These are phyloP conservation scores for Suillus sp. DNA, from an alignment of 768 basidiomycete species.

Conservation along the genomic window DNA sequence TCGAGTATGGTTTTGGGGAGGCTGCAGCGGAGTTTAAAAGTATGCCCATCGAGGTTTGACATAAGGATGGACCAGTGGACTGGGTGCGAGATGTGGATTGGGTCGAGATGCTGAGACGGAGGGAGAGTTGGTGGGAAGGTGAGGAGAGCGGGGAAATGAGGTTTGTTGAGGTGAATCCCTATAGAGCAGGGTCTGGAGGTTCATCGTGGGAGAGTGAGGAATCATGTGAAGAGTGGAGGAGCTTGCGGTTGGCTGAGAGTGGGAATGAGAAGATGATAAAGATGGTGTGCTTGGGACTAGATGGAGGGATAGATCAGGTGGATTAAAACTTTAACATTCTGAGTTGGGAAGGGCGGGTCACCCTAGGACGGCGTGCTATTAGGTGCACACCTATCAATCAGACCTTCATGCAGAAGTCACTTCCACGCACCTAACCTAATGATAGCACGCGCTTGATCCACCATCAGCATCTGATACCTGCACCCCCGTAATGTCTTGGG, in stretches of 20 bases:
- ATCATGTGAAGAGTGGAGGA: background rate
- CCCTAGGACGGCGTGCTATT: too few relatives aligned
- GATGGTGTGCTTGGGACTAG: constrained; percentile 20
- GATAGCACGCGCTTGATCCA: too few relatives aligned
- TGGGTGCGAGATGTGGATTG: constrained; percentile 75
- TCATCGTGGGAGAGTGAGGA: constrained; percentile 13
- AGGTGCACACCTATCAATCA: too few relatives aligned
- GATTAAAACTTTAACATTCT: constrained; percentile 24
- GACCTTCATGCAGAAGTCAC: too few relatives aligned
- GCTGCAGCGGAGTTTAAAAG: constrained; percentile 92
- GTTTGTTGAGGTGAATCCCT: background rate
- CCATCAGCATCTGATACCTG: too few relatives aligned
- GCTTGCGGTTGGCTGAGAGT: constrained; percentile 5
- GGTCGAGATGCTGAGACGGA: constrained; percentile 75
- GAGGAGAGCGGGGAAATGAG: too few relatives aligned
- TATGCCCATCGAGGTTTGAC: constrained; percentile 87
- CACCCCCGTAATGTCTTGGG: too few relatives aligned
- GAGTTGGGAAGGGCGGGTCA: too few relatives aligned
- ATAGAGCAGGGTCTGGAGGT: background rate
- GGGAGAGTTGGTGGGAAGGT: constrained; percentile 60
- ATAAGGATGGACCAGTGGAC: too few relatives aligned
- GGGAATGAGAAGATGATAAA: constrained; percentile 17
- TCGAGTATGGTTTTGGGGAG: constrained; percentile 87
- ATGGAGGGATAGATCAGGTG: constrained; percentile 19
- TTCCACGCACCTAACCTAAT: too few relatives aligned